Base-by-base conservation (phyloP, 2,329 filamentous ascomycete species). In the Fusarium algeriense region DNA sequence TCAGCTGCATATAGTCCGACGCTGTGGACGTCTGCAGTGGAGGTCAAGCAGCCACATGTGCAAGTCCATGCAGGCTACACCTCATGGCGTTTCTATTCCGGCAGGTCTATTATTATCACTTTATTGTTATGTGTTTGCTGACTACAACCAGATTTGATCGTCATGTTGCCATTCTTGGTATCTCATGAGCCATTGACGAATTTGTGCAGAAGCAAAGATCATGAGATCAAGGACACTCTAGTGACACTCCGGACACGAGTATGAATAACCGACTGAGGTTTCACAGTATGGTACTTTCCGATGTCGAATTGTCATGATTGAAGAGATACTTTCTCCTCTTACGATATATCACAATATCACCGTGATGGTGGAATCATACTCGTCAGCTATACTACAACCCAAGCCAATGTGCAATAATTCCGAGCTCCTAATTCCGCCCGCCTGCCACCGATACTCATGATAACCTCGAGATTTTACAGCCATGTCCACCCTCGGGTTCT, bases 401-500 rank as follows among this genome's bases (percentile, higher is more conserved):
- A 41, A 60, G 64, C 8, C 64, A 48, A 43, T 17, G 32, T 54
- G 34, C 35, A 46, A 67, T 44, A 68, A 19, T 12, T 38, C 57
- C 56, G 52, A 40, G 41, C 32, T 55, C 56, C 30, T 50, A 44
- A 28, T 49, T 68, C 55, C 60, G 55, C 46, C 60, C 62, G 32
- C 37, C 62, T 65, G 44, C 32, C 44, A 45, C 63, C 68, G 53
- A 59, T 54, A 50, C 41, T 53, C 34, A 60, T 23, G 40, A 38
- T 30, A 70, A 20, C 26, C 44, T 62, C 15, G 43, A 53, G 40
- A 62, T 56, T 49, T 70, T 30, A 17, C 53, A 66, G 69, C 64
- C 69, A 66, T 70, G 69, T 72, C 69, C 69, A 17, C 69, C 69
- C 41, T 72, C 69, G 69, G 69, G 60, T 54, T 55, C 54, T 52